phyloP scores from a whole-genome alignment of 176 grass and related monocot genomes.

The Eleusine indica region DNA sequence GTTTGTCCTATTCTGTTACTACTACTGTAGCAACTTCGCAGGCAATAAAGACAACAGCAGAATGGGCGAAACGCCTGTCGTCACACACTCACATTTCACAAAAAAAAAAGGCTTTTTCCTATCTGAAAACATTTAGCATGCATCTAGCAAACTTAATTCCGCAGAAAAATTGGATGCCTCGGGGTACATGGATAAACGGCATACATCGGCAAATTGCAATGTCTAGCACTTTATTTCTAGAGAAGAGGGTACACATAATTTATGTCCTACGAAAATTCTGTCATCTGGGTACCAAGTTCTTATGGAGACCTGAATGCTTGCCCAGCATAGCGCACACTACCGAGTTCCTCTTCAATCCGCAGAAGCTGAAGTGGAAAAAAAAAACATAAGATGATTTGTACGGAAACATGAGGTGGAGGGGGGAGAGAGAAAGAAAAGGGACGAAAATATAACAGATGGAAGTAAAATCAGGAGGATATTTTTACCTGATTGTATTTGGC shows the following conservation, averaged over 20 bases:
- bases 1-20: neutral
- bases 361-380: constrained; percentile 55
- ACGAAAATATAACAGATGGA: neutral
- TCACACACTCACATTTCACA: neutral
- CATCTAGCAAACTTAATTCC: neutral
- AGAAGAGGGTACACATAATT: constrained; percentile 4
- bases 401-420: neutral
- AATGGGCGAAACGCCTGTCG: neutral
- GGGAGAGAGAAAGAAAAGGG: neutral
- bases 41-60: neutral
- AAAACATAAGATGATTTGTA: neutral
- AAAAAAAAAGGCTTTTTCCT: neutral
- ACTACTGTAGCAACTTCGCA: neutral
- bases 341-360: constrained; percentile 91
- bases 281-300: neutral
- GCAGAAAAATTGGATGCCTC: constrained; percentile 33
- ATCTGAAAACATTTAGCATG: neutral
- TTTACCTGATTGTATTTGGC: constrained; percentile 97
- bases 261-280: constrained; percentile 23
- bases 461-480: constrained; percentile 4
- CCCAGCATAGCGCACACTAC: constrained; percentile 80
- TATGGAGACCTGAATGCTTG: constrained; percentile 85
- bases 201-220: neutral
- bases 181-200: neutral
- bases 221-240: constrained; percentile 55